Evolutionary conservation across 2,329 filamentous ascomycete species (phyloP), one percentile per base, ranked within the genome.

Genomic region (Chaetomiaceae sp.): DNA sequence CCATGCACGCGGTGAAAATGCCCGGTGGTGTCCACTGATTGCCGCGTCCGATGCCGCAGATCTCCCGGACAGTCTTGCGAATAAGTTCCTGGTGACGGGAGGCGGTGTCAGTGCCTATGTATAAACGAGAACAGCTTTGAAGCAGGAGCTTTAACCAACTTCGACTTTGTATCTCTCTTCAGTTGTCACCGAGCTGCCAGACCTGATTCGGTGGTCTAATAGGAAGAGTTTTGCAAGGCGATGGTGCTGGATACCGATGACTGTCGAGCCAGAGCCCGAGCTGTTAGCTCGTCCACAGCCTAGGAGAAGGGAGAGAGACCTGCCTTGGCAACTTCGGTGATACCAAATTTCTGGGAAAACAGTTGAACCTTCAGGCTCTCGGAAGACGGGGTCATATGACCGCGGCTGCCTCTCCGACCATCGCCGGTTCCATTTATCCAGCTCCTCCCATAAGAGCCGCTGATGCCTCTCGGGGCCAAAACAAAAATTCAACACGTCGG

Each of bases 401-500:
- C 69, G 48, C 1, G 80, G 79, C 41, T 75, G 72, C 23, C 66
- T 65, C 5, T 67, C 63, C 13, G 70, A 61, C 80, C 80, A 82
- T 20, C 68, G 65, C 29, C 69, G 64, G 46, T 74, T 72, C 52
- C 75, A 76, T 5, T 71, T 65, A 10, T 73, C 65, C 11, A 84
- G 66, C 21, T 71, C 68, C 6, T 64, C 67, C 70, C 79, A 81
- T 18, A 32, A 38, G 47, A 66, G 56, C 53, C 68, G 25, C 18
- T 46, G 30, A 57, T 61, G 63, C 20, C n/a, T 67, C 63, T 14
- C 60, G 23, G 14, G 73, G 68, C 75, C 73, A 58, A 84, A 85
- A 62, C 82, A 86, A 60, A 77, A 84, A 55, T 83, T 80, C 14
- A 86, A 67, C 1, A 85, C 79, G 56, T 84, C 80, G n/a, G 81